A percentile compares a stretch with the other conserved stretches of the same genome.
Evolutionary conservation across 176 grass and related monocot species (phyloP).

Genomic region (Carex scoparia): DNA sequence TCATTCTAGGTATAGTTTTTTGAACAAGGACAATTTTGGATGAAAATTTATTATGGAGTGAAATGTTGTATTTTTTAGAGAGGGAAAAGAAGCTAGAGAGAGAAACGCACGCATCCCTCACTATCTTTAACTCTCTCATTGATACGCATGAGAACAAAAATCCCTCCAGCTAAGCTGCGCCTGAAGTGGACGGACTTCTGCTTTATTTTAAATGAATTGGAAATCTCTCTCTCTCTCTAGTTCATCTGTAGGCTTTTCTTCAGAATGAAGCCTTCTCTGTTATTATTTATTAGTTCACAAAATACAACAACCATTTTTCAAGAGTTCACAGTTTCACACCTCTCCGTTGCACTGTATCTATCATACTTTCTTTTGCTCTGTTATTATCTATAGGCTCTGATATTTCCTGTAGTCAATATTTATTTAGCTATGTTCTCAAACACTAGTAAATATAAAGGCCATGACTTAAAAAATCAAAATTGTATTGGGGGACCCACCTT

Average conservation of each 20-base stretch:
- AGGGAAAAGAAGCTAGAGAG: neutral
- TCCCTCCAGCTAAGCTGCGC: slow-evolving; percentile 13
- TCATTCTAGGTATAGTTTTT: no score
- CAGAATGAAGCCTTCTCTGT: neutral
- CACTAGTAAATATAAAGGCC: no score
- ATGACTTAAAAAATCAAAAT: neutral
- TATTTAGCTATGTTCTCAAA: neutral
- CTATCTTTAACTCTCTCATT: neutral
- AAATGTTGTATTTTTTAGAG: neutral
- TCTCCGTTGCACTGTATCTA: neutral
- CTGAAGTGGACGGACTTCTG: no score
- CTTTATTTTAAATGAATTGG: neutral
- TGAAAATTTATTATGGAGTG: neutral
- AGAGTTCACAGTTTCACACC: neutral
- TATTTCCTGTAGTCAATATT: neutral
- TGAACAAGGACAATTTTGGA: neutral
- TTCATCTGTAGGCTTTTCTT: neutral
- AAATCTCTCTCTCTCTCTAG: neutral
- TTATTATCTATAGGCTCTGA: neutral
- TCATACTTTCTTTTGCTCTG: neutral
- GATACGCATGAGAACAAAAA: slow-evolving; percentile 11
- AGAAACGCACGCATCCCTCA: neutral
- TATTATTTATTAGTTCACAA: neutral
- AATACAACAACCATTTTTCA: neutral
- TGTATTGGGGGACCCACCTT: neutral